Percentiles rank a stretch among this genome's conserved stretches.
phyloP scores from a whole-genome alignment of 495 filamentous ascomycete genomes.

The Xylaria bambusicola region DNA sequence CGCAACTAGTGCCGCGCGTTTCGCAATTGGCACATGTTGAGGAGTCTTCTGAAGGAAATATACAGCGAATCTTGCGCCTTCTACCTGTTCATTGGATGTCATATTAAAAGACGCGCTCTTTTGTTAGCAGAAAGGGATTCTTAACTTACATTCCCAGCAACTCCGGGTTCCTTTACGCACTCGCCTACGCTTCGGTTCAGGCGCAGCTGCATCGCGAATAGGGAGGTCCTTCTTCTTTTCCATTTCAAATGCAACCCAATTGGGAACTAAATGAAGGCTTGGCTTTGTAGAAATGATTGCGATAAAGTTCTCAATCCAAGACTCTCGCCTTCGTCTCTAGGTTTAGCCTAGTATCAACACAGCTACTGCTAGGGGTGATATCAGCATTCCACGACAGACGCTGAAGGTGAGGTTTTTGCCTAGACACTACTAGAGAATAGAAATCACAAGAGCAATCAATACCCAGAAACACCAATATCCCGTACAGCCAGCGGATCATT shows the following conservation, averaged over 20 bases:
- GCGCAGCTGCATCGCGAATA: conserved; percentile 1
- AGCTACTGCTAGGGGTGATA: neutral
- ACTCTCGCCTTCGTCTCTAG: no score
- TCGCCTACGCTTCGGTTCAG: conserved; percentile 42
- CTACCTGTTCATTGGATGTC: conserved; percentile 35
- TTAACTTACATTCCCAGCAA: conserved; percentile 56
- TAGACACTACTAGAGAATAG: neutral
- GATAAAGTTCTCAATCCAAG: no score
- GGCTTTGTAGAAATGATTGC: no score
- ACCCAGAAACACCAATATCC: neutral
- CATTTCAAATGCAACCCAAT: neutral
- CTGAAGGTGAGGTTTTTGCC: no score
- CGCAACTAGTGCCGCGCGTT: conserved; percentile 46
- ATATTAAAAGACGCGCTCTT: neutral
- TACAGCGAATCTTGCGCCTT: conserved; percentile 49
- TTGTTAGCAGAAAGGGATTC: neutral
- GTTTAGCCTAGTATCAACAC: no score
- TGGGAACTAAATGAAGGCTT: neutral
- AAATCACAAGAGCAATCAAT: no score
- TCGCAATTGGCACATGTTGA: conserved; percentile 49
- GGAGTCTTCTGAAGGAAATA: conserved; percentile 41
- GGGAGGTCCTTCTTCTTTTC: neutral
- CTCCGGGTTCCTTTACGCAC: conserved; percentile 58
- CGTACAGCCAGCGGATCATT: no score
- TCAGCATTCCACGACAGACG: neutral